A percentile compares a stretch with the other conserved stretches of the same genome.
These are phyloP conservation scores for Zopfochytrium polystomum DNA, from an alignment of 371 early-diverging fungal species.

Conservation along the genomic window DNA sequence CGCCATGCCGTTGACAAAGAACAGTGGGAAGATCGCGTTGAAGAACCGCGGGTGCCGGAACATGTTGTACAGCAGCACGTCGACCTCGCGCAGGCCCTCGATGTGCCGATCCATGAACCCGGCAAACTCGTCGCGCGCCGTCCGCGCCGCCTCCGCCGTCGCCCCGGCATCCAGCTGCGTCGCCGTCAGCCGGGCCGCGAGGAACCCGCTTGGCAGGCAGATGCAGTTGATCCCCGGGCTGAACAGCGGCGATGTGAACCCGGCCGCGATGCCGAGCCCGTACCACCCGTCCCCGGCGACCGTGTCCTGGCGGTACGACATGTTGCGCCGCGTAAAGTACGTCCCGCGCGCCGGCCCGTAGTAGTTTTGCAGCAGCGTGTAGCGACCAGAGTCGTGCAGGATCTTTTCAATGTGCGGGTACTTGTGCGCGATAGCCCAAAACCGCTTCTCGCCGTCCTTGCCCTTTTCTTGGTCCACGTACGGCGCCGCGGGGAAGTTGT, in stretches of 20 bases:
- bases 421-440: slow-evolving; percentile 17
- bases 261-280: slow-evolving; percentile 12
- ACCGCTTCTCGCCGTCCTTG: slow-evolving; percentile 7
- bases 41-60: slow-evolving; percentile 14
- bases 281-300: slow-evolving; percentile 16
- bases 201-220: slow-evolving; percentile 1
- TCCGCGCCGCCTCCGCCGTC: background rate
- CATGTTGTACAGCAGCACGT: slow-evolving; percentile 11
- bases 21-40: slow-evolving; percentile 3
- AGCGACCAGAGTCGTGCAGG: background rate
- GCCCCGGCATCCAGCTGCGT: background rate
- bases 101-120: background rate
- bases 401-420: slow-evolving; percentile 4
- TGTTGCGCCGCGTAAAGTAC: slow-evolving; percentile 2
- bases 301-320: slow-evolving; percentile 10
- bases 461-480: background rate
- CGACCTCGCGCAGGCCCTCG: slow-evolving; percentile 7
- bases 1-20: slow-evolving; percentile 11
- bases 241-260: slow-evolving; percentile 18
- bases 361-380: background rate
- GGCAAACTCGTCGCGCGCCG: background rate
- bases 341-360: background rate
- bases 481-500: background rate
- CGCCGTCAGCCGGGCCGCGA: slow-evolving; percentile 11
- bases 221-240: slow-evolving; percentile 16